Percentiles rank a stretch among this genome's conserved stretches.
These are phyloP conservation scores for Zymoseptoria ardabiliae DNA, from an alignment of 2,329 filamentous ascomycete species.

Conservation along the genomic window DNA sequence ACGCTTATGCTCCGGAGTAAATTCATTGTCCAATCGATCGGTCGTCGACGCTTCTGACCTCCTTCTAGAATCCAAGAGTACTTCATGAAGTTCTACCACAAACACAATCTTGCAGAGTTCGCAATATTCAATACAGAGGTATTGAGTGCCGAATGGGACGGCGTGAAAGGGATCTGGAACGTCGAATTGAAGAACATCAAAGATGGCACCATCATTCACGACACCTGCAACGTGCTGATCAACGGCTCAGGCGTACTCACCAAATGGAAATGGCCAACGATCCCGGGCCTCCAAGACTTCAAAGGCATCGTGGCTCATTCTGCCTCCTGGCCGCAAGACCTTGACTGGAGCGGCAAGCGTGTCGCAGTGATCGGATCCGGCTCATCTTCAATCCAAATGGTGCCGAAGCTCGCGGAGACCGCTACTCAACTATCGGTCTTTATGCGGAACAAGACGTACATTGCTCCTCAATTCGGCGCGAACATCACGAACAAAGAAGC, in stretches of 20 bases:
- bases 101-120: slow-evolving; percentile 33
- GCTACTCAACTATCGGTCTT: slow-evolving; percentile 27
- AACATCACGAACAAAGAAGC: slow-evolving; percentile 18
- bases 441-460: slow-evolving; percentile 29
- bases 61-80: slow-evolving; percentile 31
- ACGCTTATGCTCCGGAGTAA: slow-evolving; percentile 31
- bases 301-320: slow-evolving; percentile 49
- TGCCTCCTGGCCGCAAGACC: slow-evolving; percentile 47
- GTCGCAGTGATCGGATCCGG: slow-evolving; percentile 21
- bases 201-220: slow-evolving; percentile 40
- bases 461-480: slow-evolving; percentile 24
- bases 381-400: slow-evolving; percentile 28
- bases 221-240: slow-evolving; percentile 43
- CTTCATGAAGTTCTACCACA: slow-evolving; percentile 31
- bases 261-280: slow-evolving; percentile 46
- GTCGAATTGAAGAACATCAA: slow-evolving; percentile 25
- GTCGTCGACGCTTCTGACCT: neutral
- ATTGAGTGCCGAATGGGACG: slow-evolving; percentile 12
- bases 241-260: slow-evolving; percentile 46
- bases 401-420: slow-evolving; percentile 28
- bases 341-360: slow-evolving; percentile 19
- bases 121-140: slow-evolving; percentile 26
- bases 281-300: slow-evolving; percentile 47
- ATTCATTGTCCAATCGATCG: neutral
- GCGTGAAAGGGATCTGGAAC: slow-evolving; percentile 28